Base-by-base conservation (phyloP, 2,329 filamentous ascomycete species). In the Fusarium brevicatenulatum region DNA sequence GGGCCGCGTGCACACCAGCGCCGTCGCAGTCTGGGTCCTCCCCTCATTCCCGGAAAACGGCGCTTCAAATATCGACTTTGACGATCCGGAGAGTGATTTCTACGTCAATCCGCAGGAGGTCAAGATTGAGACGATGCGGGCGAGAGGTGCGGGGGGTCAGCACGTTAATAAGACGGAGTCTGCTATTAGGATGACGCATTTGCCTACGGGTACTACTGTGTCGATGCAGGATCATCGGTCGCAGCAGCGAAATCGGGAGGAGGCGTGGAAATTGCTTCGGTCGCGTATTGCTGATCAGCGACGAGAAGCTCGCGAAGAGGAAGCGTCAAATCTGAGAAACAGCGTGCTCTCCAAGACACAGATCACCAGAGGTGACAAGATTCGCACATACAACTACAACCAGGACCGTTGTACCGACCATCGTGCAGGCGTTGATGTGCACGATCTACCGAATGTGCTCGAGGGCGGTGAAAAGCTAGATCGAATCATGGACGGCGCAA, bases 81-180 rank as follows among this genome's bases (percentile, higher is more conserved):
- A 95, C 70, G 92, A 98, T 77, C 95, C 95, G 0, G 92, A 91
- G 63, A 97, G 93, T 81, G 93, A 98, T 80, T 98, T 97, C 83
- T 97, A 95, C 83, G 88, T 99, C 67, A 90, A 97, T 78, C 90
- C 93, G 10, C 88, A 91, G 68, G 95, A 99, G 66, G 94, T 99
- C 30, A 88, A 88, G 57, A 86, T 90, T 25, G 96, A 99, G 80
- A 94, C 95, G 68, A 97, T 98, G 95, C 89, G 95, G 21, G 95
- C 96, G 0, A 87, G 94, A 50, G 96, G 96, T 67, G 95, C 96
- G 1, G 96, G 96, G 37, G 96, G 96, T 2, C 96, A 99, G 84
- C 96, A 99, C 83, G 96, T 99, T 80, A 99, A 99, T 84, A 98
- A 95, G 81, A 99, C 96, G 0, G 96, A 99, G 84, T 97, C 94